Base-by-base conservation (phyloP, 495 filamentous ascomycete species). In the Annulohypoxylon maeteangense region DNA sequence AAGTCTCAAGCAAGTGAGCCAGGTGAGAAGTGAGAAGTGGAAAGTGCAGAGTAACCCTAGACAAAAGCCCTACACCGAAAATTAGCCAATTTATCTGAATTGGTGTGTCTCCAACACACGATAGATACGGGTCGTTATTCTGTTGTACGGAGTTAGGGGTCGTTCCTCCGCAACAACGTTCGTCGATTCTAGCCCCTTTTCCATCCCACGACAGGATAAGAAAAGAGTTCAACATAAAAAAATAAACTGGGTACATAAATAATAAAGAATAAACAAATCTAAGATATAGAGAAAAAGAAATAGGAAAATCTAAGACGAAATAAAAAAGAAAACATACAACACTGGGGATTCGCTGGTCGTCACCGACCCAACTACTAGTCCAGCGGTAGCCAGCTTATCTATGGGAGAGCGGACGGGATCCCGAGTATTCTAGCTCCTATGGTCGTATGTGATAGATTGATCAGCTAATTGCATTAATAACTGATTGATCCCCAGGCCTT, bases 371-470 rank as follows among this genome's bases (percentile, higher is more conserved):
- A 82, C 74, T 81, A 81, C 81, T 82, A 74, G 69, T 81, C 78
- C 63, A 69, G 65, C 75, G 59, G 70, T 78, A 70, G 66, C 63
- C 72, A 47, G 73, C 66, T 81, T 80, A 71, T 75, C 76, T 77
- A 79, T 67, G 81, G 79, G 74, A 82, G 81, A 84, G 79, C 81
- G 78, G 80, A 83, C 81, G 80, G 82, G 81, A 81, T 81, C 77
- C 80, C 79, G 77, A 80, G 72, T 79, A 76, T 51, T 82, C 81
- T 67, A 75, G 56, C 77, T 73, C 73, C 45, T 82, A 78, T 82
- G 82, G 79, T 82, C 80, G 81, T 80, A 83, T 68, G 68, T 74
- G 64, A n/a, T 10, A 18, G 32, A 5, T 27, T 29, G n/a, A 1
- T 1, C 2, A 2, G 1, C 22, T 32, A 45, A 45, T 27, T 58